These are phyloP conservation scores for Picochlorum sp. DNA, from an alignment of 139 green algal genomes.

Conservation along the genomic window DNA sequence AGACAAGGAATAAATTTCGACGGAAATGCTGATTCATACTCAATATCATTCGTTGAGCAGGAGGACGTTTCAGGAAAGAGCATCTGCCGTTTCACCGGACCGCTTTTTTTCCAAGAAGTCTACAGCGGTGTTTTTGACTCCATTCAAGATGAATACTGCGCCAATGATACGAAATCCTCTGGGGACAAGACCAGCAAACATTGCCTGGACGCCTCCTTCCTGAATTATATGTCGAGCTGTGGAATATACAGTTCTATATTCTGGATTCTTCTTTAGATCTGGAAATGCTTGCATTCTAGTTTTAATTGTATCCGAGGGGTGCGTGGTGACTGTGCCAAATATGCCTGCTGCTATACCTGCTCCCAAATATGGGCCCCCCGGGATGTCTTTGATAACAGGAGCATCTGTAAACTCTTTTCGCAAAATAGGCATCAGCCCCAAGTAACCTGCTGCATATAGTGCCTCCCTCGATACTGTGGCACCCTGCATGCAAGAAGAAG, in stretches of 20 bases:
- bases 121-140: conserved; percentile 8
- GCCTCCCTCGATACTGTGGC: conserved; percentile 50
- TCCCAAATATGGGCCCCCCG: conserved; percentile 39
- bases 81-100: background rate
- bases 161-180: conserved; percentile 19
- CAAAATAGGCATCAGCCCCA: conserved; percentile 70
- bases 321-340: conserved; percentile 57
- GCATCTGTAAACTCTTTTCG: conserved; percentile 30
- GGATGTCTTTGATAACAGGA: conserved; percentile 3
- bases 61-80: no score
- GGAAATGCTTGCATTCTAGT: conserved; percentile 66
- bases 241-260: conserved; percentile 19
- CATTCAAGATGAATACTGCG: conserved; percentile 31
- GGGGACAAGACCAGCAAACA: conserved; percentile 24
- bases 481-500: conserved; percentile 11
- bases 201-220: conserved; percentile 8
- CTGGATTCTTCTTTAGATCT: conserved; percentile 5
- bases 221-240: conserved; percentile 15
- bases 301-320: conserved; percentile 86
- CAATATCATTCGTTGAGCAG: no score
- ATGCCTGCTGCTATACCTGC: conserved; percentile 60
- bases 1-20: background rate
- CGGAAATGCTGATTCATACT: no score
- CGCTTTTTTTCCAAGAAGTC: conserved; percentile 1
- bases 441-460: conserved; percentile 73